phyloP scores from a whole-genome alignment of 2,329 filamentous ascomycete genomes.

The Mycosphaerella arachidis region DNA sequence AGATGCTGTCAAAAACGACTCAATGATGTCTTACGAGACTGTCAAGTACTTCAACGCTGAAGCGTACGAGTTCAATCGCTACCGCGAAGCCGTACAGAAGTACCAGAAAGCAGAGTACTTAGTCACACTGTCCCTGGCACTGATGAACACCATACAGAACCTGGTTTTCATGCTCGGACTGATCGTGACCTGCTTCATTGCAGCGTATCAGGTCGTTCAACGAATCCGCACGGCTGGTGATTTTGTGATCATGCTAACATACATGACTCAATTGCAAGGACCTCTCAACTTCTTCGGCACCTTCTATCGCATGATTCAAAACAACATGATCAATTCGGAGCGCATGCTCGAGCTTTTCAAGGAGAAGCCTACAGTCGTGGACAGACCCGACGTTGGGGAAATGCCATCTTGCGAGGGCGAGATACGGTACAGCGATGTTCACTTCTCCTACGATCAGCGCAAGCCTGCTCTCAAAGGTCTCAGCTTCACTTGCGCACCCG shows the following conservation, averaged over 20 bases:
- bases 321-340: slow-evolving; percentile 95
- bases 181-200: slow-evolving; percentile 64
- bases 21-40: slow-evolving; percentile 94
- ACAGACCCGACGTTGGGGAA: slow-evolving; percentile 60
- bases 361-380: slow-evolving; percentile 85
- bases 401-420: slow-evolving; percentile 70
- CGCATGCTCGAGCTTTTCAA: slow-evolving; percentile 94
- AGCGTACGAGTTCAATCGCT: slow-evolving; percentile 54
- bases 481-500: slow-evolving; percentile 78
- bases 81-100: slow-evolving; percentile 51
- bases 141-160: slow-evolving; percentile 59
- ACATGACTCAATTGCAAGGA: slow-evolving; percentile 68
- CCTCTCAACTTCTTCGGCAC: slow-evolving; percentile 77
- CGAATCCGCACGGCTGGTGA: slow-evolving; percentile 58
- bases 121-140: slow-evolving; percentile 53
- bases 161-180: slow-evolving; percentile 61
- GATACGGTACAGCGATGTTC: slow-evolving; percentile 81
- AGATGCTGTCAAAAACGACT: slow-evolving; percentile 97
- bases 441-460: slow-evolving; percentile 83
- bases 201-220: slow-evolving; percentile 65
- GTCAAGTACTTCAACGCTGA: slow-evolving; percentile 64
- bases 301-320: slow-evolving; percentile 93
- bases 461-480: slow-evolving; percentile 80
- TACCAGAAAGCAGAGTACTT: slow-evolving; percentile 57
- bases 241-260: slow-evolving; percentile 67